Conservation (phyloP, 108 stramenopile species). For the Aurantiochytrium sp. region DNA sequence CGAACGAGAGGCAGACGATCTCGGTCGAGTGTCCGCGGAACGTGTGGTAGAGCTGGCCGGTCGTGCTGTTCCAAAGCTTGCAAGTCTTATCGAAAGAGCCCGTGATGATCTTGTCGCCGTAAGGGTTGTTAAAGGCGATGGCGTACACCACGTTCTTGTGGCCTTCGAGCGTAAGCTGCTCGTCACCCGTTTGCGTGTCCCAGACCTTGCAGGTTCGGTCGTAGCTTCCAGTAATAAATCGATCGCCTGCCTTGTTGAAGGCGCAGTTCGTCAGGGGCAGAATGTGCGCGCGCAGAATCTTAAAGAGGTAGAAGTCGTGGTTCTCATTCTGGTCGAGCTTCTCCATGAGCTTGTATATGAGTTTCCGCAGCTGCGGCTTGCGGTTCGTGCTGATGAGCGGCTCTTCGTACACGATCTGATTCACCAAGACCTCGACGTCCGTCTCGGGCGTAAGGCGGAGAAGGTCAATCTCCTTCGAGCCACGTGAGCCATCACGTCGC, state of each 20-base stretch:
- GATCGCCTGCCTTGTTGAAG: slow-evolving; percentile 67
- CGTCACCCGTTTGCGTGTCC: slow-evolving; percentile 64
- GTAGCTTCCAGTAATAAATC: slow-evolving; percentile 66
- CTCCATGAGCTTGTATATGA: slow-evolving; percentile 48
- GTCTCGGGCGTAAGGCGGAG: slow-evolving; percentile 60
- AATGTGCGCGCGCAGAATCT: slow-evolving; percentile 65
- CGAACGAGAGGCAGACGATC: slow-evolving; percentile 66
- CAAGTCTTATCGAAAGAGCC: slow-evolving; percentile 66
- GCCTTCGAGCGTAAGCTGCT: slow-evolving; percentile 62
- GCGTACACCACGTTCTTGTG: slow-evolving; percentile 69
- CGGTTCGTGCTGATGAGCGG: slow-evolving; percentile 55
- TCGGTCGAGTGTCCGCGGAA: slow-evolving; percentile 67
- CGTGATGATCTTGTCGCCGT: slow-evolving; percentile 65
- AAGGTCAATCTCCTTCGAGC: slow-evolving; percentile 65
- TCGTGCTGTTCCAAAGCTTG: slow-evolving; percentile 59
- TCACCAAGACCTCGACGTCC: slow-evolving; percentile 51
- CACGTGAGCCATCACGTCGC: slow-evolving; percentile 53
- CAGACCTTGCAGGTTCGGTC: slow-evolving; percentile 69
- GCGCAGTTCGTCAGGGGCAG: slow-evolving; percentile 67
- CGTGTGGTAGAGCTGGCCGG: slow-evolving; percentile 55
- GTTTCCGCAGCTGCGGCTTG: slow-evolving; percentile 58
- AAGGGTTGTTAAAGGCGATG: slow-evolving; percentile 71
- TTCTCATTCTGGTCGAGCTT: slow-evolving; percentile 55
- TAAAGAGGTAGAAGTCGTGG: slow-evolving; percentile 63
- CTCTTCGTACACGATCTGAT: slow-evolving; percentile 64